phyloP scores from a whole-genome alignment of 768 basidiomycete genomes.

The Hericium erinaceus region DNA sequence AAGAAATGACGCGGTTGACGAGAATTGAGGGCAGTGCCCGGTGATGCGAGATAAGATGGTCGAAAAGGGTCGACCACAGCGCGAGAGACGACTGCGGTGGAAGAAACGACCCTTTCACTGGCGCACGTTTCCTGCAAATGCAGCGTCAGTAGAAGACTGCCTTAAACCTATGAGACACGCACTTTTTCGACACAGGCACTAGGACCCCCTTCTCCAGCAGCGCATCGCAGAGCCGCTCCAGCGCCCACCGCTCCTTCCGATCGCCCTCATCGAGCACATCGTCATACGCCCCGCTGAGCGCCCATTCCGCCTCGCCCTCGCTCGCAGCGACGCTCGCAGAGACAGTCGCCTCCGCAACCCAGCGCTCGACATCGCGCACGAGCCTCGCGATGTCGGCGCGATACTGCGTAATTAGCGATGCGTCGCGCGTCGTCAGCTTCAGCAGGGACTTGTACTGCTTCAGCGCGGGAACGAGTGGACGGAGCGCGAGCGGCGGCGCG shows the following conservation, averaged over 20 bases:
- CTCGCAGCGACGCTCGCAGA: constrained; percentile 39
- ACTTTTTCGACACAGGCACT: constrained; percentile 84
- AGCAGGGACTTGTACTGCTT: constrained; percentile 63
- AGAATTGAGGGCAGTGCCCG: constrained; percentile 43
- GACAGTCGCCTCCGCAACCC: constrained; percentile 68
- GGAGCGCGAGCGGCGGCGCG: constrained; percentile 28
- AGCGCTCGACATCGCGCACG: constrained; percentile 62
- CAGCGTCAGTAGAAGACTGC: no score
- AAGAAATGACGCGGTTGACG: constrained; percentile 33
- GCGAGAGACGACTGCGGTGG: constrained; percentile 45
- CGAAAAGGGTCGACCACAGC: constrained; percentile 59
- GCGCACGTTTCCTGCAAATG: constrained; percentile 44
- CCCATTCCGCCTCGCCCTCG: constrained; percentile 39
- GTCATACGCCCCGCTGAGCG: constrained; percentile 17
- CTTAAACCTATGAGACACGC: no score
- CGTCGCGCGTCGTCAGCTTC: constrained; percentile 57
- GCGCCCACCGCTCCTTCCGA: constrained; percentile 52
- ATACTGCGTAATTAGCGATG: constrained; percentile 42
- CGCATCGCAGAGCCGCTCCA: constrained; percentile 57
- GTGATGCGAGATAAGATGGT: constrained; percentile 49
- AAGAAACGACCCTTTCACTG: constrained; percentile 30
- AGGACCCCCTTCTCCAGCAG: constrained; percentile 65
- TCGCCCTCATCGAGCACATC: constrained; percentile 32
- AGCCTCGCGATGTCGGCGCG: constrained; percentile 40
- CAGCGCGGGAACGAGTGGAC: constrained; percentile 58